phyloP scores from a whole-genome alignment of 1,284 basidiomycete genomes.

The Ganoderma multipileum region DNA sequence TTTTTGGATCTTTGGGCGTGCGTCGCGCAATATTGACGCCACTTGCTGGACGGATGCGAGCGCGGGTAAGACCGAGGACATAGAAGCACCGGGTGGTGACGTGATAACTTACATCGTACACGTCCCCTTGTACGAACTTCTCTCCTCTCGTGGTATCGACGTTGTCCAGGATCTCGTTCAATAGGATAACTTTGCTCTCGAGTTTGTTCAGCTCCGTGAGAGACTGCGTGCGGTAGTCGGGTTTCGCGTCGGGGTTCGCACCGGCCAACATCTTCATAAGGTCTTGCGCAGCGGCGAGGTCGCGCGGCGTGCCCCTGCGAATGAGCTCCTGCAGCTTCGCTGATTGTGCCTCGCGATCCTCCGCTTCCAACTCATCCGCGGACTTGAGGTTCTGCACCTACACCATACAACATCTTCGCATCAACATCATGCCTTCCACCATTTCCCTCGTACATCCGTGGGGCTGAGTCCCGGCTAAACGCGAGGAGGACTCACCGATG shows the following conservation, averaged over 20 bases:
- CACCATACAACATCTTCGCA: neutral
- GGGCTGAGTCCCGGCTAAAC: neutral
- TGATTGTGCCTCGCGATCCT: conserved; percentile 93
- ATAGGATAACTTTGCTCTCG: conserved; percentile 91
- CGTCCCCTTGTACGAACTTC: conserved; percentile 87
- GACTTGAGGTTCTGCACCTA: conserved; percentile 82
- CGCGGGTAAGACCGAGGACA: conserved; percentile 1
- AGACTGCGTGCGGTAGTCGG: conserved; percentile 92
- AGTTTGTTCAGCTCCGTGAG: conserved; percentile 93
- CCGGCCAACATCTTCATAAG: conserved; percentile 97
- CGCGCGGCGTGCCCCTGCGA: conserved; percentile 92
- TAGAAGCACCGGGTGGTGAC: neutral
- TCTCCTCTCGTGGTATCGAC: conserved; percentile 77
- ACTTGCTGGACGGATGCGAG: conserved; percentile 73
- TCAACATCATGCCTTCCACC: neutral
- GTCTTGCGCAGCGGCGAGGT: conserved; percentile 95
- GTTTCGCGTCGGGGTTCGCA: conserved; percentile 93
- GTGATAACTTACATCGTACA: conserved; percentile 78
- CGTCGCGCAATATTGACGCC: conserved; percentile 80
- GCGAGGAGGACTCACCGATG: conserved; percentile 50
- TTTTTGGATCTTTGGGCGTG: conserved; percentile 95
- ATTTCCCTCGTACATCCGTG: neutral
- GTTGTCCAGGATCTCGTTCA: conserved; percentile 98
- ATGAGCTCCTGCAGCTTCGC: conserved; percentile 99
- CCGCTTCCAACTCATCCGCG: conserved; percentile 95